phyloP scores from a whole-genome alignment of 2,329 filamentous ascomycete genomes.

The Diaporthe nobilis region DNA sequence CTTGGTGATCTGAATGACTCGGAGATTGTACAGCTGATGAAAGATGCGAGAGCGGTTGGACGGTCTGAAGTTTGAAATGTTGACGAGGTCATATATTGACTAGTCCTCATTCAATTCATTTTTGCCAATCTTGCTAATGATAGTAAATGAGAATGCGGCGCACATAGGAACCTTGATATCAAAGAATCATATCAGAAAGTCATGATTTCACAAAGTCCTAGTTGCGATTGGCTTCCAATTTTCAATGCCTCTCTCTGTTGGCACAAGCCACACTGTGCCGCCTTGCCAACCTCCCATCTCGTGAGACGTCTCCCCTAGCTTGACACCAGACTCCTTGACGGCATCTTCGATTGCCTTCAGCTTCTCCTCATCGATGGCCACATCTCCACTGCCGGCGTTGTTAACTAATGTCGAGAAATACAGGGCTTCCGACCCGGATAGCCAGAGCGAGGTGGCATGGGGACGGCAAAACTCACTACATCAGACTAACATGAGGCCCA shows the following conservation, averaged over 20 bases:
- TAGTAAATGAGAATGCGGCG: too few species aligned
- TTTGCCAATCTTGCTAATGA: too few species aligned
- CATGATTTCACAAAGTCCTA: constrained; percentile 44
- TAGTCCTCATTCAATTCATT: too few species aligned
- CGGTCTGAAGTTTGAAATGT: neutral
- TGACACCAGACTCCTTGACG: constrained; percentile 46
- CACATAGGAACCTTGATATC: too few species aligned
- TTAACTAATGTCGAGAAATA: neutral
- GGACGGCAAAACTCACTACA: constrained; percentile 48
- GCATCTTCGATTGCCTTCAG: constrained; percentile 44
- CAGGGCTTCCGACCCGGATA: too few species aligned
- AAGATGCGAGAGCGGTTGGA: neutral
- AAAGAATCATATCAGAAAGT: too few species aligned
- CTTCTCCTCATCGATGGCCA: constrained; percentile 46
- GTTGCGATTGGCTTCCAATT: constrained; percentile 52
- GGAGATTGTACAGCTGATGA: neutral
- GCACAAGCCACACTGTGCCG: constrained; percentile 51
- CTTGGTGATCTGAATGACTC: neutral
- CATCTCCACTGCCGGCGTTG: constrained; percentile 44
- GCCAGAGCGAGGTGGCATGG: neutral
- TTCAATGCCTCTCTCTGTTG: constrained; percentile 48
- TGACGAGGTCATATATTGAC: too few species aligned
- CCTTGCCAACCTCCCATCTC: constrained; percentile 47
- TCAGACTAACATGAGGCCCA: constrained; percentile 52
- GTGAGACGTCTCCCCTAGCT: constrained; percentile 29